Conservation (phyloP, 2,329 filamentous ascomycete genomes). For the Ophiostoma populinum region DNA sequence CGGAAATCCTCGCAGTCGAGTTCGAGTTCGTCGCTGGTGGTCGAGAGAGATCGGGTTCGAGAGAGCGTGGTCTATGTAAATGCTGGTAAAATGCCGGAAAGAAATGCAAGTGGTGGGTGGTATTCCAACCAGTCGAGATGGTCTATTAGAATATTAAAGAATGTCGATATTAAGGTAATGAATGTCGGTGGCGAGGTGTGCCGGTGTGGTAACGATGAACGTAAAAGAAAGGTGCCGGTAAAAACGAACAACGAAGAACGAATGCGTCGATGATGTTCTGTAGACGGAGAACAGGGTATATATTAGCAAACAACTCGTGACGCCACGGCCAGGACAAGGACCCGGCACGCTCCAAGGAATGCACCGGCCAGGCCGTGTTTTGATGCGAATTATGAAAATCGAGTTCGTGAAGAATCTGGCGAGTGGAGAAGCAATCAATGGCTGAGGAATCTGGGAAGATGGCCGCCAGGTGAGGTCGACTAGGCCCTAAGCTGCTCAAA, state of each 20-base stretch:
- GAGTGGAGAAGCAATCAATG: constrained; percentile 1
- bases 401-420: constrained; percentile 4
- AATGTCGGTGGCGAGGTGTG: constrained; percentile 38
- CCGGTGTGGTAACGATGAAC: constrained; percentile 23
- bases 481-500: background rate
- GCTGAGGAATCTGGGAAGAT: constrained; percentile 4
- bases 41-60: constrained; percentile 11
- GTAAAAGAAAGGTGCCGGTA: constrained; percentile 11
- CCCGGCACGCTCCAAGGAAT: background rate
- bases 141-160: constrained; percentile 41
- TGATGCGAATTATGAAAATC: too few relatives aligned
- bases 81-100: background rate
- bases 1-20: constrained; percentile 5
- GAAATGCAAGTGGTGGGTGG: too few relatives aligned
- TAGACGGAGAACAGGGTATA: constrained; percentile 9
- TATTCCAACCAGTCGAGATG: constrained; percentile 23
- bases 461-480: background rate
- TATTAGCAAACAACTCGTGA: constrained; percentile 13
- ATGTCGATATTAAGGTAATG: constrained; percentile 34
- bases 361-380: too few relatives aligned
- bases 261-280: constrained; percentile 25
- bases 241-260: constrained; percentile 13
- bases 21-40: constrained; percentile 6
- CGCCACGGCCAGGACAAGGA: background rate
- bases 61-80: constrained; percentile 14